A percentile compares a stretch with the other conserved stretches of the same genome.
Evolutionary conservation across 176 grass and related monocot genomes (phyloP).

Genomic region (Bothriochloa decipiens): DNA sequence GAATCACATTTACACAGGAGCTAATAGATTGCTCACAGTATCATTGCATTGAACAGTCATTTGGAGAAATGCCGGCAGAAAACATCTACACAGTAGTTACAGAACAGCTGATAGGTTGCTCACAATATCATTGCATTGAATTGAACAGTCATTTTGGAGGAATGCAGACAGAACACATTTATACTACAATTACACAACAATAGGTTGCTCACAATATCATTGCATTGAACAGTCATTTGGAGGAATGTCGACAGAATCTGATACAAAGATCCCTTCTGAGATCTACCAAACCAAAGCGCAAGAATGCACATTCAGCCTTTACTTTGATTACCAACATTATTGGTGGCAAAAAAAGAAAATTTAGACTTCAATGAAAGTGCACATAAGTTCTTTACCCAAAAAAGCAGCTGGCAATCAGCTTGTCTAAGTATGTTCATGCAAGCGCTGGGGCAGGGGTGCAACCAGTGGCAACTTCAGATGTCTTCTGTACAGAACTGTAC

Average conservation of each 20-base stretch:
- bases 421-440: slow-evolving; percentile 46
- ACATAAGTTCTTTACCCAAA: slow-evolving; percentile 27
- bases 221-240: not conserved
- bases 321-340: slow-evolving; percentile 41
- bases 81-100: not conserved
- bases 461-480: slow-evolving; percentile 66
- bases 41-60: slow-evolving; percentile 7
- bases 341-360: not conserved
- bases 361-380: slow-evolving; percentile 15
- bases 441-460: slow-evolving; percentile 63
- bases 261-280: slow-evolving; percentile 47
- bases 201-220: too few species aligned
- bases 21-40: not conserved
- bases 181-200: too few species aligned
- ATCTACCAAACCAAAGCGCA: slow-evolving; percentile 41
- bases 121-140: too few species aligned
- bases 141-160: too few species aligned
- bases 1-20: not conserved
- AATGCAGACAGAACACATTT: too few species aligned
- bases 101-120: not conserved
- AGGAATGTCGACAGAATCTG: slow-evolving; percentile 25
- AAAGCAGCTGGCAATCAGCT: slow-evolving; percentile 10
- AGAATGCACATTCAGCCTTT: slow-evolving; percentile 16
- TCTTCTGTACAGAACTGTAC: slow-evolving; percentile 75
- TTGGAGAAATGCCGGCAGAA: slow-evolving; percentile 15